A percentile compares a stretch with the other conserved stretches of the same genome.
These are phyloP conservation scores for Chaetomium sp. DNA, from an alignment of 2,329 filamentous ascomycete species.

Conservation along the genomic window DNA sequence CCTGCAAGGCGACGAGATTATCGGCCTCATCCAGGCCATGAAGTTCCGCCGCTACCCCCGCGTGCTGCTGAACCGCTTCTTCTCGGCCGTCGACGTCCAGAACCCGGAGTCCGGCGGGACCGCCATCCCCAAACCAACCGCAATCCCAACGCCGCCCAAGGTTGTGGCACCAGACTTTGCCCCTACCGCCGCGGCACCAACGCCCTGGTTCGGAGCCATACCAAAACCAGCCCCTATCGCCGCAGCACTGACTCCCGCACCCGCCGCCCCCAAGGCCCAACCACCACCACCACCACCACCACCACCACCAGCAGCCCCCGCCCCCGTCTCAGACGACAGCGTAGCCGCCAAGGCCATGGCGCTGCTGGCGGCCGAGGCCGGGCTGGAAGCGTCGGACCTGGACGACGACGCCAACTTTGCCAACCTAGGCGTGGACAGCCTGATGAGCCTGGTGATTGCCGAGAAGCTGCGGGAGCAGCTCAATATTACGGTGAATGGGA, in stretches of 20 bases:
- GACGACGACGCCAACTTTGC: slow-evolving; percentile 54
- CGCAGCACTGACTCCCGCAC: not conserved
- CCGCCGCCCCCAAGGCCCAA: not conserved
- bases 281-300: not conserved
- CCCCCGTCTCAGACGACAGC: not conserved
- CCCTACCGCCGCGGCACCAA: not conserved
- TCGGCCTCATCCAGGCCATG: not conserved
- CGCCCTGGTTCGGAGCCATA: not conserved
- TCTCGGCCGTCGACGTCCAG: not conserved
- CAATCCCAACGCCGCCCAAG: not conserved
- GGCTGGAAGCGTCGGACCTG: slow-evolving; percentile 46
- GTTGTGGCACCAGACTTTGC: not conserved
- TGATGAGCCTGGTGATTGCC: slow-evolving; percentile 58
- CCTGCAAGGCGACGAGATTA: not conserved
- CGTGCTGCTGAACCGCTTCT: not conserved
- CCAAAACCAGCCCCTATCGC: not conserved
- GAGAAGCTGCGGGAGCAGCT: slow-evolving; percentile 54
- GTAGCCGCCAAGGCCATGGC: not conserved
- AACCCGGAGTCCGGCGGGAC: not conserved
- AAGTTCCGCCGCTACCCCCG: not conserved
- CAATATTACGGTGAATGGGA: not conserved
- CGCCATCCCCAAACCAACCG: not conserved
- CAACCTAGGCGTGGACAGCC: slow-evolving; percentile 59
- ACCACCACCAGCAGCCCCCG: too few relatives aligned
- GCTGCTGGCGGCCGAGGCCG: not conserved